Evolutionary conservation across 129 eudicot species (phyloP).

Genomic region (Escallonia herrerae): DNA sequence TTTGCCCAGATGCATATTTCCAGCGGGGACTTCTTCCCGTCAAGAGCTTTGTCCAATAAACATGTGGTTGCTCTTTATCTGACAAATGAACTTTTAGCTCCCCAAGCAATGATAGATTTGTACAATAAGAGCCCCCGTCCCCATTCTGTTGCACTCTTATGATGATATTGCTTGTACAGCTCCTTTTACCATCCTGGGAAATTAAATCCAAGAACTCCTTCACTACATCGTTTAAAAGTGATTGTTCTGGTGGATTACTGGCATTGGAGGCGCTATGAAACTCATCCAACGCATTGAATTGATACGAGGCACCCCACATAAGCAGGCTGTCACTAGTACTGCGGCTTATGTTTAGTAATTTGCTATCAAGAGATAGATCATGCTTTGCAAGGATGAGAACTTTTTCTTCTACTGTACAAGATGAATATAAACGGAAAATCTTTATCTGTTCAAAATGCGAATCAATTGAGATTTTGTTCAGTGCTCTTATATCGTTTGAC

Average conservation of each 20-base stretch:
- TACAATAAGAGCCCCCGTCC: conserved; percentile 25
- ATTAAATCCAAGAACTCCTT: conserved; percentile 45
- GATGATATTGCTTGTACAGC: conserved; percentile 17
- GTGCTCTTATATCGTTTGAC: conserved; percentile 62
- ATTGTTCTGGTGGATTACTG: conserved; percentile 22
- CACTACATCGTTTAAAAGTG: conserved; percentile 27
- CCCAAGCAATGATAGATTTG: conserved; percentile 34
- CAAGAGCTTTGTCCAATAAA: conserved; percentile 71
- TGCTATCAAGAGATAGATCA: conserved; percentile 36
- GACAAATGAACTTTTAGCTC: conserved; percentile 33
- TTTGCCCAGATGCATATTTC: conserved; percentile 43
- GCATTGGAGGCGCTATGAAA: conserved; percentile 36
- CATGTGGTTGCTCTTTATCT: conserved; percentile 45
- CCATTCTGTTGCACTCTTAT: conserved; percentile 37
- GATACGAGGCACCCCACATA: conserved; percentile 69
- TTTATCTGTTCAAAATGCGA: conserved; percentile 45
- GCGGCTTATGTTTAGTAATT: conserved; percentile 35
- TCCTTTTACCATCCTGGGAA: conserved; percentile 15
- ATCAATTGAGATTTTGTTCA: conserved; percentile 55
- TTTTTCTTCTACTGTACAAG: conserved; percentile 71
- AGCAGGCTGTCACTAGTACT: conserved; percentile 45
- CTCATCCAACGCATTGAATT: conserved; percentile 53
- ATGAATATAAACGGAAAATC: conserved; percentile 70
- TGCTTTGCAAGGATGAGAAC: conserved; percentile 56
- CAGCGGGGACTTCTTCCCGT: conserved; percentile 53